phyloP scores from a whole-genome alignment of 352 stramenopile species.

The Salisapilia sapeloensis region DNA sequence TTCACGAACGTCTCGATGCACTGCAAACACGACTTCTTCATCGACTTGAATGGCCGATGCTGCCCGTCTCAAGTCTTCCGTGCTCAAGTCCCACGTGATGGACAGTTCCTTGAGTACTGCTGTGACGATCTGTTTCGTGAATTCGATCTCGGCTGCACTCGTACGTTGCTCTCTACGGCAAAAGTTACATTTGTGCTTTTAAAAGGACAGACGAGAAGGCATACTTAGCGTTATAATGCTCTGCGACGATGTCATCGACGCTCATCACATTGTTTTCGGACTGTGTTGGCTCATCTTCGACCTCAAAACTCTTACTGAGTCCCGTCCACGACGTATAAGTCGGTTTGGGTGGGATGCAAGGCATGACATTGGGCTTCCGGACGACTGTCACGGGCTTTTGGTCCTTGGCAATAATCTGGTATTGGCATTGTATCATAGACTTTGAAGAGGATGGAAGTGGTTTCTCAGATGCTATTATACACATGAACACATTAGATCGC shows the following conservation, averaged over 20 bases:
- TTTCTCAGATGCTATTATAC: too few species aligned
- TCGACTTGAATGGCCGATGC: slow-evolving; percentile 47
- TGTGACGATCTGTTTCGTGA: slow-evolving; percentile 56
- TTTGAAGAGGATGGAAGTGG: too few species aligned
- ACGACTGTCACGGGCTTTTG: slow-evolving; percentile 10
- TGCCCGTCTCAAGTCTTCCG: slow-evolving; percentile 33
- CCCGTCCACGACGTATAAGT: slow-evolving; percentile 62
- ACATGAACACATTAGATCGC: too few species aligned
- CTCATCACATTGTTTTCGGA: too few species aligned
- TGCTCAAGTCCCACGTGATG: slow-evolving; percentile 49
- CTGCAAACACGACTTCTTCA: slow-evolving; percentile 9
- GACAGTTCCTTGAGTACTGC: slow-evolving; percentile 40
- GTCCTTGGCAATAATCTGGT: too few species aligned
- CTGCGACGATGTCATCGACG: slow-evolving; percentile 60
- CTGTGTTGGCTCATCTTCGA: slow-evolving; percentile 80
- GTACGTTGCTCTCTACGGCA: slow-evolving; percentile 35
- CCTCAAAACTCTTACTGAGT: slow-evolving; percentile 65
- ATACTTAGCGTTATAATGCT: slow-evolving; percentile 76
- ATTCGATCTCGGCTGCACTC: slow-evolving; percentile 49
- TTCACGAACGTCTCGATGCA: neutral
- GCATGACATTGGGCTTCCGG: slow-evolving; percentile 24
- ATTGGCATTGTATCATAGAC: too few species aligned
- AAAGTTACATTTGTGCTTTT: neutral
- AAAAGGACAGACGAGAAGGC: slow-evolving; percentile 4
- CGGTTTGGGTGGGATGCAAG: slow-evolving; percentile 23